Evolutionary conservation across 805 yeast species (phyloP), one percentile per base, ranked within the genome.

Genomic region (Saturnispora diversa): DNA sequence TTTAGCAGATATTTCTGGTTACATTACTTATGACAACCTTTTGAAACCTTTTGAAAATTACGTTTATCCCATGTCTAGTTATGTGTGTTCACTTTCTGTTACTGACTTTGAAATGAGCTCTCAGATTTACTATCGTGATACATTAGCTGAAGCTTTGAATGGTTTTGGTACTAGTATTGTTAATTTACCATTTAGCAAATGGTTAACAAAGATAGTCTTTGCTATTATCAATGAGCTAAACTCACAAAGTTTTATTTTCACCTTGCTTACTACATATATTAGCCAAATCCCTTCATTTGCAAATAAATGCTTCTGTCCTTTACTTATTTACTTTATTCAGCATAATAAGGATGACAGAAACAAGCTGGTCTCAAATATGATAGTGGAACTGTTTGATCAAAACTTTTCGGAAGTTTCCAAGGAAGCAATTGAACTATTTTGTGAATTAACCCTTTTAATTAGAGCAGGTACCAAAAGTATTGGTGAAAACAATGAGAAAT

Each of bases 391-490:
- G 28, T 53, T 62, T 37, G 33, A 47, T 0, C 30, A 45, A 6
- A 54, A 52, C 11, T 30, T 40, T 5, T 8, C 25, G 2, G 21
- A 19, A 2, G 1, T 48, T 0, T 27, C 55, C 0, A 32, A 13
- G 2, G 52, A 51, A 2, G 43, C 53, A 1, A 43, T 49, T 22
- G 40, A 46, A 7, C 26, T 55, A 6, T 53, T 65, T 37, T 39
- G 62, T 13, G 62, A 63, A 33, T 34, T 62, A 15, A 55, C 54
- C 12, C 37, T 72, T 5, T 43, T 60, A 4, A 49, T 74, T 3
- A 54, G 79, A 39, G 50, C 64, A 6, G 76, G 71, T 2, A 59
- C 66, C 0, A 62, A 60, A 36, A 50, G 46, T 37, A 28, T 24
- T 8, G 19, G n/a, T 30, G 19, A 30, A 15, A 23, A 30, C 10